Base-by-base conservation (phyloP, 441 rosid genomes). In the Jatropha multifida region DNA sequence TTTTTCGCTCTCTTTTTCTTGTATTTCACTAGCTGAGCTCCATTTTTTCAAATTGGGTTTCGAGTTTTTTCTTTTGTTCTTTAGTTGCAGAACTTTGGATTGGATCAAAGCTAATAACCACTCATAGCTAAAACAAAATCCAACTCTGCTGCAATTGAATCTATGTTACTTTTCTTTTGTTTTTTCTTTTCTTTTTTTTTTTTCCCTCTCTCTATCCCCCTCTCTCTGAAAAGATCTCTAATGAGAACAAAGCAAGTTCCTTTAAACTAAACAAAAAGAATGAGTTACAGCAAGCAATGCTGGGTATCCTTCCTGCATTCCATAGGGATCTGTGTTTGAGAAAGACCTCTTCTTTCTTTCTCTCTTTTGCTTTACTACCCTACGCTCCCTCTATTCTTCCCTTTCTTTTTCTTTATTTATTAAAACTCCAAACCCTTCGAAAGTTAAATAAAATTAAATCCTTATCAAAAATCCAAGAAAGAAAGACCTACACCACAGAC, bases 311-410 rank as follows among this genome's bases (percentile, higher is more conserved):
- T 73, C 78, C 81, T 80, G 88, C 93, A 88, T 84, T 85, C 86
- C 88, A 87, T 92, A 71, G 97, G 98, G 98, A 94, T 94, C 98
- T 88, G 98, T 87, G 96, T 80, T 73, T 83, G 92, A 91, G 95
- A 90, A 91, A 90, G 89, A 90, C 90, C 81, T 76, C 81, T 77
- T 71, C 26, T 58, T 58, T 58, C 61, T 58, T 58, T 20, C 75
- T 20, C n/a, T 20, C 74, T 77, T 79, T 74, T 83, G 68, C 84
- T 88, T 87, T 87, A 78, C 84, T 27, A 66, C 72, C 44, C 72
- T 60, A 81, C 80, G 69, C 84, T 80, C 82, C 82, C 70, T 68
- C 65, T 52, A 44, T 71, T n/a, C 52, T 63, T 65, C 54, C 54
- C 71, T 56, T 42, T 52, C 40, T 51, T 15, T 37, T 63, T 40